Evolutionary conservation across 2,329 filamentous ascomycete genomes (phyloP).

Genomic region (Pseudogymnoascus sp.): DNA sequence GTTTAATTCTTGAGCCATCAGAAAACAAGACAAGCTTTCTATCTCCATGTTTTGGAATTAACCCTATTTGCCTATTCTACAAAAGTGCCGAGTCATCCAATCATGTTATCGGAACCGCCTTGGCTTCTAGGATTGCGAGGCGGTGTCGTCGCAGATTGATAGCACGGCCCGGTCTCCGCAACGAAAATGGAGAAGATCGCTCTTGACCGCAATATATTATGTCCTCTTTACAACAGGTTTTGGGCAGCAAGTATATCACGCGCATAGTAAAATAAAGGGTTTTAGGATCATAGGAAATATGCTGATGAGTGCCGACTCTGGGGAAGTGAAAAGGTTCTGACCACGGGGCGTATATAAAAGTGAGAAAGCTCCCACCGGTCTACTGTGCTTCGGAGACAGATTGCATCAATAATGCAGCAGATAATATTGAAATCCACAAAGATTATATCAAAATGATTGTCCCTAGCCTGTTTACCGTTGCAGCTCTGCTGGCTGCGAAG

Average conservation of each 20-base stretch:
- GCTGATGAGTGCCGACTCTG: not conserved
- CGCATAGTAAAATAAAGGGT: not conserved
- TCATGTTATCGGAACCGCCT: not conserved
- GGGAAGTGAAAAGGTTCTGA: not conserved
- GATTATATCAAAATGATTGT: slow-evolving; percentile 29
- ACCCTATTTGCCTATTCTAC: not conserved
- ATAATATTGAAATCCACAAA: not conserved
- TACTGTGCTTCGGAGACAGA: not conserved
- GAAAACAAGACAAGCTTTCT: slow-evolving; percentile 4
- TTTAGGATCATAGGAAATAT: not conserved
- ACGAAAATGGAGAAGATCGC: slow-evolving; percentile 3
- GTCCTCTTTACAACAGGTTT: not conserved
- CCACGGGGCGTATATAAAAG: not conserved
- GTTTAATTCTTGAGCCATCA: not conserved
- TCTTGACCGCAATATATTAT: not conserved
- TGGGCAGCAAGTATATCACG: not conserved
- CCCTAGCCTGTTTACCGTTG: slow-evolving; percentile 28
- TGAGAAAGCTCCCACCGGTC: not conserved
- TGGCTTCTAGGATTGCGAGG: not conserved
- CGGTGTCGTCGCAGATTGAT: slow-evolving; percentile 3
- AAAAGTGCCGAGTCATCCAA: not conserved
- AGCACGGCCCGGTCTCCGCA: slow-evolving; percentile 1
- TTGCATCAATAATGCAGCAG: not conserved
- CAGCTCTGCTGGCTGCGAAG: slow-evolving; percentile 25
- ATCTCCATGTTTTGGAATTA: not conserved